Conservation (phyloP, 169 alveolate genomes). For the Nephromyces sp. region DNA sequence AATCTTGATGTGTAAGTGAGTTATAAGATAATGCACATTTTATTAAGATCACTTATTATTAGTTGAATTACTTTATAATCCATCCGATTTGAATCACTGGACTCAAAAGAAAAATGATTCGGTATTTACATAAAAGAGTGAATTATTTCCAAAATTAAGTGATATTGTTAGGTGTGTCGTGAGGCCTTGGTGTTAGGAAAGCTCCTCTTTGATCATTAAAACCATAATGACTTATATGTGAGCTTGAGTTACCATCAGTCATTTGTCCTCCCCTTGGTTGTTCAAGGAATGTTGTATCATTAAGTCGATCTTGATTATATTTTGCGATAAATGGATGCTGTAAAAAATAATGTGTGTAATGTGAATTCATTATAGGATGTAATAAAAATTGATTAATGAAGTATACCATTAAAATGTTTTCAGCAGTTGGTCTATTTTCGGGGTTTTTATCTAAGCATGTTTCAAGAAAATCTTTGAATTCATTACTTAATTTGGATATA, state of each 20-base stretch:
- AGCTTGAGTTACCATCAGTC: background rate
- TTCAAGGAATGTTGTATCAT: background rate
- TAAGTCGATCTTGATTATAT: background rate
- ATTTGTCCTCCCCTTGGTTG: background rate
- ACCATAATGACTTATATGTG: background rate
- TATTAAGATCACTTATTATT: no score
- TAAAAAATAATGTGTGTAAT: background rate
- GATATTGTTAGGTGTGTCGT: no score
- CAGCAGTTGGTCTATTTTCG: background rate
- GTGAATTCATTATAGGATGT: no score
- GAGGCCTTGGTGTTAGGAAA: background rate
- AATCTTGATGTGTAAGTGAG: no score
- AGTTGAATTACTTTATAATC: no score
- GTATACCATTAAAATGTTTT: background rate
- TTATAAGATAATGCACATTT: no score
- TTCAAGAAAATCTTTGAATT: background rate
- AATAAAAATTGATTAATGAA: background rate
- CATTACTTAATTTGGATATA: background rate
- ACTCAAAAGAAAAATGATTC: no score
- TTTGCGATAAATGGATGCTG: background rate
- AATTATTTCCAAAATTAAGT: no score
- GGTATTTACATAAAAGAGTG: no score
- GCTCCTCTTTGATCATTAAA: background rate
- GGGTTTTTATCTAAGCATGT: background rate
- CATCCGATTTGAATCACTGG: no score